Evolutionary conservation across 345 rosid species (phyloP).

Genomic region (Populus pruinosa): DNA sequence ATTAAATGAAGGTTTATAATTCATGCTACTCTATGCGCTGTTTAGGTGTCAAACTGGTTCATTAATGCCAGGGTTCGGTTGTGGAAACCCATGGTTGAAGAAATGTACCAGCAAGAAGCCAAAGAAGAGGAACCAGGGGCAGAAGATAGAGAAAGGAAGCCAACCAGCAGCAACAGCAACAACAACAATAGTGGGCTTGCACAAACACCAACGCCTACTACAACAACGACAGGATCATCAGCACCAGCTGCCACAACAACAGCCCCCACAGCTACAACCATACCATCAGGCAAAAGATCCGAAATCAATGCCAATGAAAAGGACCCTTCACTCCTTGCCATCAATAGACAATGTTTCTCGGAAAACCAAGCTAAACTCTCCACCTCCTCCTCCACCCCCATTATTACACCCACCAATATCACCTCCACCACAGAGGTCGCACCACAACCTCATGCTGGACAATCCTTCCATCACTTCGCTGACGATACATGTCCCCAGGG

Average conservation of each 20-base stretch:
- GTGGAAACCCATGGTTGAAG: slow-evolving; percentile 99
- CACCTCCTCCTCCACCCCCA: slow-evolving; percentile 20
- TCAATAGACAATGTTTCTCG: slow-evolving; percentile 48
- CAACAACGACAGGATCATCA: slow-evolving; percentile 26
- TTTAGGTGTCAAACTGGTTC: slow-evolving; percentile 95
- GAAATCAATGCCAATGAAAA: slow-evolving; percentile 59
- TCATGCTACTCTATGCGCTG: not conserved
- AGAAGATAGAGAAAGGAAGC: slow-evolving; percentile 38
- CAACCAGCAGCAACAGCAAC: slow-evolving; percentile 24
- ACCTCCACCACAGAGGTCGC: slow-evolving; percentile 14
- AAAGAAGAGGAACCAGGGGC: slow-evolving; percentile 45
- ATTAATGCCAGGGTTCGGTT: slow-evolving; percentile 96
- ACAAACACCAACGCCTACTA: slow-evolving; percentile 37
- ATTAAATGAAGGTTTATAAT: not conserved
- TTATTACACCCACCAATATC: not conserved
- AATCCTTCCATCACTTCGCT: slow-evolving; percentile 27
- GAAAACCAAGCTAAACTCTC: slow-evolving; percentile 44
- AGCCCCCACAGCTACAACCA: slow-evolving; percentile 24
- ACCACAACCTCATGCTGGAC: slow-evolving; percentile 10
- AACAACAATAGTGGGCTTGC: slow-evolving; percentile 28
- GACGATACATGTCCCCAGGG: slow-evolving; percentile 43
- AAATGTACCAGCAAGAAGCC: slow-evolving; percentile 89
- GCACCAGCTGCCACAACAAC: slow-evolving; percentile 20
- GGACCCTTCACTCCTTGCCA: slow-evolving; percentile 58
- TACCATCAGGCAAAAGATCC: slow-evolving; percentile 54